These are phyloP conservation scores for Cnidoscolus chayamansa DNA, from an alignment of 441 rosid genomes.

Conservation along the genomic window DNA sequence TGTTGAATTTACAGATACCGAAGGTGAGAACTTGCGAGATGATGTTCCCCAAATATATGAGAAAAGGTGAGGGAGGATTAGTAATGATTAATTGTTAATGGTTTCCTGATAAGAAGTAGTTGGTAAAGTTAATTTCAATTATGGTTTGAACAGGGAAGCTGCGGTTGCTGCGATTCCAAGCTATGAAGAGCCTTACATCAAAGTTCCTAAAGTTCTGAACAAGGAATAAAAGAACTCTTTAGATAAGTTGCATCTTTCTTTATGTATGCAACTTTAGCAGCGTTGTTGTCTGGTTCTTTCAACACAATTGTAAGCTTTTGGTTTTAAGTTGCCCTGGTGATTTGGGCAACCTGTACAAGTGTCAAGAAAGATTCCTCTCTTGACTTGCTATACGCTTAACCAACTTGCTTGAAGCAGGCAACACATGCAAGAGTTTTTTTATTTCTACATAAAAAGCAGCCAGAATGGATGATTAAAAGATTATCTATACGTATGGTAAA, in stretches of 20 bases:
- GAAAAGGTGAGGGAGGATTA: constrained; percentile 41
- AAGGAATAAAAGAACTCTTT: constrained; percentile 41
- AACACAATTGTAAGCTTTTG: too few relatives aligned
- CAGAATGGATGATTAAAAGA: too few relatives aligned
- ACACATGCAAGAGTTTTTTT: too few relatives aligned
- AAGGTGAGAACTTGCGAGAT: constrained; percentile 52
- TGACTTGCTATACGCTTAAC: too few relatives aligned
- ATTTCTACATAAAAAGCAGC: too few relatives aligned
- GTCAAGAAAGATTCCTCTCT: too few relatives aligned
- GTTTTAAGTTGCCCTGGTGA: too few relatives aligned
- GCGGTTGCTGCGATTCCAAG: constrained; percentile 61
- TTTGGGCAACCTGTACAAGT: too few relatives aligned
- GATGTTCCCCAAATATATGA: constrained; percentile 69
- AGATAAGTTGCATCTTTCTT: constrained; percentile 15
- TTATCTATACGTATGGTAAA: too few relatives aligned
- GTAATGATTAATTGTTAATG: background rate
- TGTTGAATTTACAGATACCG: constrained; percentile 41
- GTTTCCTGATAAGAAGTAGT: background rate
- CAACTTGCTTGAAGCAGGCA: too few relatives aligned
- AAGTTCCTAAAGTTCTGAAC: constrained; percentile 71
- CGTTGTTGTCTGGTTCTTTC: too few relatives aligned
- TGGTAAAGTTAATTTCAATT: background rate
- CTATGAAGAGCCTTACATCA: constrained; percentile 60
- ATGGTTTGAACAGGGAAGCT: constrained; percentile 41
- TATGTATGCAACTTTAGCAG: background rate